Base-by-base conservation (phyloP, 1,284 basidiomycete species). In the Nidula niveotomentosa region DNA sequence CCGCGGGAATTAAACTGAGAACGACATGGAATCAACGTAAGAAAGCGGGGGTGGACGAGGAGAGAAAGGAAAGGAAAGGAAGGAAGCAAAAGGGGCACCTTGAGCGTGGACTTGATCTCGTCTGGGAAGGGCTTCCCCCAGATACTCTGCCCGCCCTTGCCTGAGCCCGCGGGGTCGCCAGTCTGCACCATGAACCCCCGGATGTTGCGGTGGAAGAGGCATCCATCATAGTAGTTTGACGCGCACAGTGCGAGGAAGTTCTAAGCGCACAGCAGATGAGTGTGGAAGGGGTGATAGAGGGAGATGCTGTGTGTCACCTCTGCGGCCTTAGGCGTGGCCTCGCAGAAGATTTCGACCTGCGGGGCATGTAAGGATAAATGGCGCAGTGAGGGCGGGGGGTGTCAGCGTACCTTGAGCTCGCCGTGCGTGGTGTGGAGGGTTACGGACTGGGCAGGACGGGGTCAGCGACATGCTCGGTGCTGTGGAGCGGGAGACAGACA, bases 261-360 rank as follows among this genome's bases (percentile, higher is more conserved):
- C 92, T 96, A 65, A 43, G 49, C 33, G 36, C 39, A 34, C 15
- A 52, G 52, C 50, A 57, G 51, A 54, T n/a, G 35, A 37, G 37
- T 36, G 33, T 51, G 47, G 37, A 36, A 37, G 41, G 58, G 55
- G 56, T 53, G 59, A 34, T 8, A 23, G 39, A 8, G 43, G 49
- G 47, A 54, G 39, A 36, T 35, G 49, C 30, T 30, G 39, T 23
- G 53, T 53, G 52, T 46, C 36, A 49, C 6, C 79, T 99, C 96
- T 58, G 96, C 94, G 15, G 95, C 81, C 66, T 94, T 92, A 10
- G 96, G 96, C 13, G 94, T 92, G 7, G 94, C 87, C 71, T 99
- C 96, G 73, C 96, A 98, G 74, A 98, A 99, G 23, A 99, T 73
- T 73, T 99, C 96, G 60, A 98, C 88, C 94, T 98, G 67, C 34